Evolutionary conservation across 2,329 filamentous ascomycete species (phyloP).

Genomic region (Sphaerostilbella broomeana): DNA sequence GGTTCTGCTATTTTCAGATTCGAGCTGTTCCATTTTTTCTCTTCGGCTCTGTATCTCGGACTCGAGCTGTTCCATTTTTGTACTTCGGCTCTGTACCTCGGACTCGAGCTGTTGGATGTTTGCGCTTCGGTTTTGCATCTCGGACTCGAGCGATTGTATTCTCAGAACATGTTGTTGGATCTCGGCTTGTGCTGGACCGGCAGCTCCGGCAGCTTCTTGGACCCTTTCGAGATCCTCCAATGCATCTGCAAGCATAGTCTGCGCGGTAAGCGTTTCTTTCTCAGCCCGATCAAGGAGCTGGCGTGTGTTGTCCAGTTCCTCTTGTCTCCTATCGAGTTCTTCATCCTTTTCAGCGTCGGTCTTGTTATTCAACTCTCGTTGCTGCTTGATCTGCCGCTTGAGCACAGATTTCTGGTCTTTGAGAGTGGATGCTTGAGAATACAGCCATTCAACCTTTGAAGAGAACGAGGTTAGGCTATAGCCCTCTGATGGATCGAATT

Average conservation of each 20-base stretch:
- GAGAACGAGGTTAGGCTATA: slow-evolving; percentile 74
- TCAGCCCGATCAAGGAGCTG: slow-evolving; percentile 31
- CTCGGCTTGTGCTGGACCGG: slow-evolving; percentile 20
- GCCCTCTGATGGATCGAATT: slow-evolving; percentile 48
- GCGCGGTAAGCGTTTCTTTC: slow-evolving; percentile 32
- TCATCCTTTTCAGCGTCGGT: slow-evolving; percentile 67
- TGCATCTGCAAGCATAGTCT: slow-evolving; percentile 37
- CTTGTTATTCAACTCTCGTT: slow-evolving; percentile 85
- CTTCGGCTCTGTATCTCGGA: slow-evolving; percentile 22
- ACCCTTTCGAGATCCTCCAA: slow-evolving; percentile 35
- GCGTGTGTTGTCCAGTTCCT: slow-evolving; percentile 45
- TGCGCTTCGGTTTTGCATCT: slow-evolving; percentile 30
- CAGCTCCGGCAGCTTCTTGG: slow-evolving; percentile 19
- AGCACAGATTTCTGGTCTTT: slow-evolving; percentile 86
- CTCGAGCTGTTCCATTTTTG: slow-evolving; percentile 38
- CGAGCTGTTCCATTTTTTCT: slow-evolving; percentile 16
- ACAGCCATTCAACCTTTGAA: slow-evolving; percentile 70
- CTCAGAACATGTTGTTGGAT: slow-evolving; percentile 19
- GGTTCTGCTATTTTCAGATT: slow-evolving; percentile 17
- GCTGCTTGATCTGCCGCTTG: slow-evolving; percentile 88
- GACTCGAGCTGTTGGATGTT: slow-evolving; percentile 29
- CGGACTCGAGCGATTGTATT: slow-evolving; percentile 17
- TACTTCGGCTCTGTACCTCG: slow-evolving; percentile 38
- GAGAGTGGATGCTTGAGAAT: slow-evolving; percentile 66
- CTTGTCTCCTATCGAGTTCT: slow-evolving; percentile 52